These are phyloP conservation scores for Acidiella bohemica DNA, from an alignment of 495 filamentous ascomycete species.

Conservation along the genomic window DNA sequence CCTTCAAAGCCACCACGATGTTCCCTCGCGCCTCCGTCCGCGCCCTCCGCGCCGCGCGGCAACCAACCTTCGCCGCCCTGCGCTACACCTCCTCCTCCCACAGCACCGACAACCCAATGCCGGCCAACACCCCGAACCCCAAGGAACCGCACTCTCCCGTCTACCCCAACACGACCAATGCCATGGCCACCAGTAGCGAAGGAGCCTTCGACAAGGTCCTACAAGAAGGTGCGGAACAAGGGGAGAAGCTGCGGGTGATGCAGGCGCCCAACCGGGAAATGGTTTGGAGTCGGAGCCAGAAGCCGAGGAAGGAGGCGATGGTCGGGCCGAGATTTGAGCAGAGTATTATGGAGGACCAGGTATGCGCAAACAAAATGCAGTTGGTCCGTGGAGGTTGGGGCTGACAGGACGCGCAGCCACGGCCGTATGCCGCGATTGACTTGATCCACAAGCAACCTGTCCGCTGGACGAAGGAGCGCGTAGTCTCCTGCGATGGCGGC, in stretches of 20 bases:
- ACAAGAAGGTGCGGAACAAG: conserved; percentile 46
- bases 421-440: conserved; percentile 77
- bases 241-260: conserved; percentile 43
- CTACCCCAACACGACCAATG: conserved; percentile 47
- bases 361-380: conserved; percentile 25
- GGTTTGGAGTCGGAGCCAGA: conserved; percentile 75
- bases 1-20: too few species aligned
- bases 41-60: neutral
- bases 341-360: conserved; percentile 81
- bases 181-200: conserved; percentile 38
- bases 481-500: conserved; percentile 84
- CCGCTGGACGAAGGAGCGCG: conserved; percentile 66
- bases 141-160: conserved; percentile 18
- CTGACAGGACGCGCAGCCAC: conserved; percentile 46
- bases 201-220: conserved; percentile 33
- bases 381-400: conserved; percentile 1
- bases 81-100: conserved; percentile 2
- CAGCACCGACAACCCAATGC: conserved; percentile 35
- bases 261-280: conserved; percentile 79
- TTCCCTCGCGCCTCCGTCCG: neutral
- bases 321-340: conserved; percentile 90
- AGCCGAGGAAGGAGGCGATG: conserved; percentile 69
- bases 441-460: conserved; percentile 94
- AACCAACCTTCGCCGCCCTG: neutral
- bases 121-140: conserved; percentile 43